Percentiles rank a stretch among this genome's conserved stretches.
phyloP scores from a whole-genome alignment of 2,329 filamentous ascomycete species.

The Pseudonectria foliicola region DNA sequence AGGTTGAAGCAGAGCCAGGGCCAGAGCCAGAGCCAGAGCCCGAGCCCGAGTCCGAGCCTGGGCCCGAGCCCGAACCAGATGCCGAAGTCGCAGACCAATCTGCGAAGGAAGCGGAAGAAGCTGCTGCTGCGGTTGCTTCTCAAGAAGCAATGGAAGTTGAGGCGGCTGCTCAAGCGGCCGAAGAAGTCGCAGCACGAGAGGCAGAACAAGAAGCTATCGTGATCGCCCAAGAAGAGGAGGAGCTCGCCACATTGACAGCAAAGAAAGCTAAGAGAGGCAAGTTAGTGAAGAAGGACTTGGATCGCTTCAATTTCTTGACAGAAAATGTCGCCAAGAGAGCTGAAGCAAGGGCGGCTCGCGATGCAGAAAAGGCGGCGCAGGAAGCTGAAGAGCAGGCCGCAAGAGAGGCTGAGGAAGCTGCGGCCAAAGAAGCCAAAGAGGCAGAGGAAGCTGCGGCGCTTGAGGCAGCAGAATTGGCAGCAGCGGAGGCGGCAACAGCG shows the following conservation, averaged over 20 bases:
- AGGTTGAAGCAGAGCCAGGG: slow-evolving; percentile 3
- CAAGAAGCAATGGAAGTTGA: slow-evolving; percentile 1
- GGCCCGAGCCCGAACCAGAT: too few relatives aligned
- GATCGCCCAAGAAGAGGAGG: slow-evolving; percentile 14
- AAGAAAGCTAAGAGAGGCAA: slow-evolving; percentile 17
- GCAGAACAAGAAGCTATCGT: slow-evolving; percentile 13
- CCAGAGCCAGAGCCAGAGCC: too few relatives aligned
- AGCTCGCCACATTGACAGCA: slow-evolving; percentile 12
- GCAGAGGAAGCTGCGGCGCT: slow-evolving; percentile 21
- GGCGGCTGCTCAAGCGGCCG: slow-evolving; percentile 12
- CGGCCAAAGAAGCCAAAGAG: slow-evolving; percentile 22
- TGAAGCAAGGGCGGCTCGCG: slow-evolving; percentile 9
- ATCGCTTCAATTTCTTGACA: slow-evolving; percentile 10
- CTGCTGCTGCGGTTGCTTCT: slow-evolving; percentile 7
- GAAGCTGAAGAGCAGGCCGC: slow-evolving; percentile 22
- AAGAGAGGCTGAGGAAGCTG: slow-evolving; percentile 21
- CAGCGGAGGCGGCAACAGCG: slow-evolving; percentile 6
- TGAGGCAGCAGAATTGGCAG: slow-evolving; percentile 22
- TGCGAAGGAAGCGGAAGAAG: slow-evolving; percentile 27
- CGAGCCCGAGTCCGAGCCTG: too few relatives aligned
- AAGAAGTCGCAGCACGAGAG: slow-evolving; percentile 4
- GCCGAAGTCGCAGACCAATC: slow-evolving; percentile 21
- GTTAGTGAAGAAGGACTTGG: slow-evolving; percentile 10
- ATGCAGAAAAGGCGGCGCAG: slow-evolving; percentile 6
- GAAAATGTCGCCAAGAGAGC: slow-evolving; percentile 14